phyloP scores from a whole-genome alignment of 1,139 yeast species.

The Pichia sp. region DNA sequence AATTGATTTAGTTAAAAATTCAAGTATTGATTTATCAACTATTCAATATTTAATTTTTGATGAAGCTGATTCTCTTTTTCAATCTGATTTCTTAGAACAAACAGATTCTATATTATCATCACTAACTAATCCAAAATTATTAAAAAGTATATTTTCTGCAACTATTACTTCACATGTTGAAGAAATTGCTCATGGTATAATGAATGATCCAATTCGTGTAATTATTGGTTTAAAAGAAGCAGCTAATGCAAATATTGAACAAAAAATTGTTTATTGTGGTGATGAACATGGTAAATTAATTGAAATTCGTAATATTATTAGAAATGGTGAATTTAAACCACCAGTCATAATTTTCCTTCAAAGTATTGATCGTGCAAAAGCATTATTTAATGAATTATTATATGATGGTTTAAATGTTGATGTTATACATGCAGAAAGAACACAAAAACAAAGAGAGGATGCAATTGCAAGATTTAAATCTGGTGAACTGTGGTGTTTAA shows the following conservation, averaged over 20 bases:
- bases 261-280: conserved; percentile 80
- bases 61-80: conserved; percentile 94
- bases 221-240: conserved; percentile 94
- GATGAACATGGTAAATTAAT: conserved; percentile 90
- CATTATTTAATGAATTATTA: conserved; percentile 82
- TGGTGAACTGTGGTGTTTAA: conserved; percentile 94
- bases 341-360: conserved; percentile 91
- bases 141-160: conserved; percentile 86
- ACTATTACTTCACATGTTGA: conserved; percentile 94
- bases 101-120: conserved; percentile 77
- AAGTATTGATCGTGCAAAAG: conserved; percentile 89
- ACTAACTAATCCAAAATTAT: conserved; percentile 49
- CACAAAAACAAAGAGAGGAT: conserved; percentile 81
- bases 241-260: conserved; percentile 79
- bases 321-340: conserved; percentile 80
- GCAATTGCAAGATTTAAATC: conserved; percentile 77
- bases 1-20: conserved; percentile 67
- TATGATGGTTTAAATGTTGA: conserved; percentile 92
- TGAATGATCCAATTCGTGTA: conserved; percentile 79
- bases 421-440: conserved; percentile 92
- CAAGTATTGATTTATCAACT: conserved; percentile 49
- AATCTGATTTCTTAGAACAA: conserved; percentile 84
- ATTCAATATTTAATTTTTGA: conserved; percentile 79
- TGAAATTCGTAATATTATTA: conserved; percentile 85
- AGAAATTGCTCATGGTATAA: conserved; percentile 76